These are phyloP conservation scores for Pilasporangium apinafurcum DNA, from an alignment of 352 stramenopile genomes.

Conservation along the genomic window DNA sequence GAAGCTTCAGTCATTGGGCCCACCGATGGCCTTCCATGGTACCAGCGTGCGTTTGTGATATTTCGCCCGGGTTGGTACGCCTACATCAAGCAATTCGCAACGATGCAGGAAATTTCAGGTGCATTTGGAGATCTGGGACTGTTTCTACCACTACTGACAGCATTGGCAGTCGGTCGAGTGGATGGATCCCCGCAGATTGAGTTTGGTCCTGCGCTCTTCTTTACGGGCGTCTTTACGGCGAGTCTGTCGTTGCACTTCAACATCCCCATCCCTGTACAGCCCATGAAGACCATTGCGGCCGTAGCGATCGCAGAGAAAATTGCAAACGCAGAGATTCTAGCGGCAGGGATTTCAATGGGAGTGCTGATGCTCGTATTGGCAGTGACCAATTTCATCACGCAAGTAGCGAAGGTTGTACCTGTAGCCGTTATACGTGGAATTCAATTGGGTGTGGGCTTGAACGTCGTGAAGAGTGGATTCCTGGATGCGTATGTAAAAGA, in stretches of 20 bases:
- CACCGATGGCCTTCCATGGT: conserved; percentile 29
- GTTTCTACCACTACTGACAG: conserved; percentile 92
- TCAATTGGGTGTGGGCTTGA: conserved; percentile 89
- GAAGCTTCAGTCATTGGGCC: conserved; percentile 46
- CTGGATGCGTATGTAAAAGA: conserved; percentile 47
- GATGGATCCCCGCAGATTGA: conserved; percentile 69
- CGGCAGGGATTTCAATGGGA: conserved; percentile 84
- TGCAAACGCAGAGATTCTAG: conserved; percentile 69
- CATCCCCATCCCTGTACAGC: conserved; percentile 93
- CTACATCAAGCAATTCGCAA: conserved; percentile 66
- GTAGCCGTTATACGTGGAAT: conserved; percentile 87
- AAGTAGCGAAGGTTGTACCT: conserved; percentile 87
- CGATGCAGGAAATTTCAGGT: conserved; percentile 78
- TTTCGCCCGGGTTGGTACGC: conserved; percentile 41
- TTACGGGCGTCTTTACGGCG: conserved; percentile 85
- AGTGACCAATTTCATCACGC: conserved; percentile 85
- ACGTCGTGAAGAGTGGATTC: conserved; percentile 82
- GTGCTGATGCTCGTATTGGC: conserved; percentile 66
- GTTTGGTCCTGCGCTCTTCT: conserved; percentile 90
- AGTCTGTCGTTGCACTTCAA: conserved; percentile 84
- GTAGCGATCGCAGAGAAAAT: conserved; percentile 85
- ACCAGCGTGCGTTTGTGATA: conserved; percentile 51
- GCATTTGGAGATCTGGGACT: conserved; percentile 92
- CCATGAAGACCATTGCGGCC: conserved; percentile 93
- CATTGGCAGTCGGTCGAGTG: conserved; percentile 74